phyloP scores from a whole-genome alignment of 2,329 filamentous ascomycete genomes.

The Phaeosphaeria sp. region DNA sequence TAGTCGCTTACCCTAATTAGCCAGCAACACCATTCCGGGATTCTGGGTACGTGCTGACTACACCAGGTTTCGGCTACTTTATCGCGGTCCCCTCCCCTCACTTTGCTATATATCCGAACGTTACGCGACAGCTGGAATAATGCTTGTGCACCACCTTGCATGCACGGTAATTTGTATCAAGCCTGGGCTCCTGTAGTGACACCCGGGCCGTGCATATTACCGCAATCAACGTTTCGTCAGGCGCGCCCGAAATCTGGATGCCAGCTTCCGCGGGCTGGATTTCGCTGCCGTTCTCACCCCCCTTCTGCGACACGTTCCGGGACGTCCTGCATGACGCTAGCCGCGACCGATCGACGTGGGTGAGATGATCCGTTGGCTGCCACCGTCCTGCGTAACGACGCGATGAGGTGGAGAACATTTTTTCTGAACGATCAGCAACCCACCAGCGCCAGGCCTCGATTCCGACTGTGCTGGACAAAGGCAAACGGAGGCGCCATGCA shows the following conservation, averaged over 20 bases:
- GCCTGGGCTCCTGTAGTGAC: constrained; percentile 13
- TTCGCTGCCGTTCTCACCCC: constrained; percentile 5
- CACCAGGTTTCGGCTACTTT: constrained; percentile 11
- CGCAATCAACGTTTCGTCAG: constrained; percentile 36
- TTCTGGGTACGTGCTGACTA: constrained; percentile 11
- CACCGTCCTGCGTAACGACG: constrained; percentile 25
- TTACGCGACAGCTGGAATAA: constrained; percentile 29
- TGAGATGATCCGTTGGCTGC: constrained; percentile 23
- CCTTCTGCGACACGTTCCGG: constrained; percentile 27
- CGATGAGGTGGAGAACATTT: constrained; percentile 6
- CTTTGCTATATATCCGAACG: constrained; percentile 24
- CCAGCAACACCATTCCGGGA: constrained; percentile 12
- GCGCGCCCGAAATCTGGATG: constrained; percentile 28
- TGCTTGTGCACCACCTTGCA: constrained; percentile 30
- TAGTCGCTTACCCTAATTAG: constrained; percentile 12
- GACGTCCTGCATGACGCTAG: constrained; percentile 32
- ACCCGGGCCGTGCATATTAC: constrained; percentile 26
- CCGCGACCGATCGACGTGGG: constrained; percentile 34
- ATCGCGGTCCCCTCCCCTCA: constrained; percentile 7
- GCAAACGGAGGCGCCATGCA: background rate
- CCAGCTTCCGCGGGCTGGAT: constrained; percentile 21
- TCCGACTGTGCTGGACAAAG: background rate
- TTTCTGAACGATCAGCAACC: constrained; percentile 19
- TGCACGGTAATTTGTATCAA: constrained; percentile 27
- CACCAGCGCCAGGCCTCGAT: background rate